These are phyloP conservation scores for Aspergillus sp. DNA, from an alignment of 2,329 filamentous ascomycete species.

Conservation along the genomic window DNA sequence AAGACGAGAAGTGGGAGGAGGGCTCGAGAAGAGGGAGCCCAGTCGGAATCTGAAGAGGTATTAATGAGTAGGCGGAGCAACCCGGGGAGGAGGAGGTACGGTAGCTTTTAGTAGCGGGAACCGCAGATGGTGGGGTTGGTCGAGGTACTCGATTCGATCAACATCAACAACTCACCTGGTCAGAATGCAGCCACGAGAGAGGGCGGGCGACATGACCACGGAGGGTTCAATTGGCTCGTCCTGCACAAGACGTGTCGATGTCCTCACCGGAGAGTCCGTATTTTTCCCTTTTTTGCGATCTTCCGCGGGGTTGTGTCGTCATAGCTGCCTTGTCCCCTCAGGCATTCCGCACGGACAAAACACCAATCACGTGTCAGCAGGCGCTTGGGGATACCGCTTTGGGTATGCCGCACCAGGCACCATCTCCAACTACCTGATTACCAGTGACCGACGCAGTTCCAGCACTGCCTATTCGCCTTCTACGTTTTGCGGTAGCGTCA, in stretches of 20 bases:
- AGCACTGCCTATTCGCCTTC: too few relatives aligned
- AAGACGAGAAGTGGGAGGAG: constrained; percentile 4
- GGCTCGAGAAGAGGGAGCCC: constrained; percentile 1
- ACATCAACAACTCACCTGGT: constrained; percentile 6
- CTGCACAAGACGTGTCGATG: neutral
- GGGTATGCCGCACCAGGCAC: neutral
- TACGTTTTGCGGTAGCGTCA: too few relatives aligned
- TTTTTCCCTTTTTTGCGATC: neutral
- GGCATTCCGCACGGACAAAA: neutral
- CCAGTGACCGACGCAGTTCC: neutral
- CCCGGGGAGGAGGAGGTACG: constrained; percentile 3
- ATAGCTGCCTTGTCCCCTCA: constrained; percentile 12
- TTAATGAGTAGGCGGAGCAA: neutral
- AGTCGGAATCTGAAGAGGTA: neutral
- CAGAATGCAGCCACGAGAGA: constrained; percentile 1
- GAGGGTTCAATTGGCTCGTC: too few relatives aligned
- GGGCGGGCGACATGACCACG: constrained; percentile 4
- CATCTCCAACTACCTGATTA: neutral
- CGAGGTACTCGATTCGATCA: neutral
- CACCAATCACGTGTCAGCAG: neutral
- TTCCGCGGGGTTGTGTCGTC: constrained; percentile 16
- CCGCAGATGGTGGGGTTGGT: neutral
- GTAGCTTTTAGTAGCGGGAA: constrained; percentile 1
- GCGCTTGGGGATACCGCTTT: neutral
- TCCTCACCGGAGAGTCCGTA: neutral